Base-by-base conservation (phyloP, 805 yeast species). In the Ogataea minuta region DNA sequence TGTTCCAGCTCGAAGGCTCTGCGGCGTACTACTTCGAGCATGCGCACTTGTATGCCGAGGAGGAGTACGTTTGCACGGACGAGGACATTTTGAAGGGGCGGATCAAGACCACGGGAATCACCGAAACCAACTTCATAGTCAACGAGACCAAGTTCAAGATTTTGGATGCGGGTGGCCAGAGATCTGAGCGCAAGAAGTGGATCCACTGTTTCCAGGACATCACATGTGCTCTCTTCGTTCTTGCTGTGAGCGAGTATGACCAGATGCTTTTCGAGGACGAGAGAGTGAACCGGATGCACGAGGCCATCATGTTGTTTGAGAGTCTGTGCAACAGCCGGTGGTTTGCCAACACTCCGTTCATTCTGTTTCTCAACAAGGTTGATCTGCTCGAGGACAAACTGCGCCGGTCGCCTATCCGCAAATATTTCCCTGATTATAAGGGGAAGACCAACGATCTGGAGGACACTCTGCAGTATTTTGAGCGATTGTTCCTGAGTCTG, bases 131-230 rank as follows among this genome's bases (percentile, higher is more conserved):
- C 39, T 90, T 93, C 64, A 70, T 71, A 40, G 77, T 91, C 45
- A 68, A 69, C 34, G 77, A 79, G 8, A 73, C 79, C 32, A 76
- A 71, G 48, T 81, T 90, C 59, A 80, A 79, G 54, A 86, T 93
- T 28, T 66, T 89, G 30, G 99, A 93, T 69, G 98, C 96, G 4
- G 99, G 99, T 37, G 99, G 99, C 2, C 97, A 90, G 64, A 67
- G 96, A 45, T 78, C 87, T 14, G 97, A 90, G 60, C 72, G 97
- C 45, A 79, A 83, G 52, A 90, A 90, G 60, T 90, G 97, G 97
- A 85, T 90, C 46, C 96, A 89, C 57, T 87, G 95, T 56, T 90
- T 90, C 63, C 93, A 90, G 55, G 87, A 84, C 46, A 85, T 91
- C 34, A 84, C 95, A 0, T 85, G 95, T 3, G 83, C 95, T 0